Evolutionary conservation across 2,329 filamentous ascomycete genomes (phyloP).

Genomic region (Septoria petroselini): DNA sequence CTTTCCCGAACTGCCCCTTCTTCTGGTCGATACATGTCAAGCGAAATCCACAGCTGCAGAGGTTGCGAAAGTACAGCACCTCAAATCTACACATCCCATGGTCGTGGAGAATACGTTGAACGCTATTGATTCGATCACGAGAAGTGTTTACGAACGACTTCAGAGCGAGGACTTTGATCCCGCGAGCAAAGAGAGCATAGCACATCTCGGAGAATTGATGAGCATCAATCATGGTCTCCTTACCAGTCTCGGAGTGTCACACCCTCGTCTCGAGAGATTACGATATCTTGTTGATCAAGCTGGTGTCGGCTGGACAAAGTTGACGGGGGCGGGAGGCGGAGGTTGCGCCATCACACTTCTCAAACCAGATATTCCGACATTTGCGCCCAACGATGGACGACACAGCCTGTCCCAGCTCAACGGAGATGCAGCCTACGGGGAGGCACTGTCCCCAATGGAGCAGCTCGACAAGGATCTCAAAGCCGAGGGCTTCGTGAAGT

Average conservation of each 20-base stretch:
- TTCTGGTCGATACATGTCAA: constrained; percentile 86
- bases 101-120: constrained; percentile 79
- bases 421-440: constrained; percentile 15
- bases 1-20: constrained; percentile 86
- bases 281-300: constrained; percentile 86
- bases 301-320: constrained; percentile 92
- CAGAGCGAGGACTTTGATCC: constrained; percentile 63
- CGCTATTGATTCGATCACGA: constrained; percentile 73
- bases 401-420: constrained; percentile 15
- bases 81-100: constrained; percentile 69
- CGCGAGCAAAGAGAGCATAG: constrained; percentile 60
- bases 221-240: constrained; percentile 90
- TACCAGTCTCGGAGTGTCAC: constrained; percentile 87
- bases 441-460: constrained; percentile 43
- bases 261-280: constrained; percentile 87
- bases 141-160: constrained; percentile 56
- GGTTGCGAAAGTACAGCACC: constrained; percentile 76
- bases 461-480: constrained; percentile 61
- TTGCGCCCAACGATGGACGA: neutral
- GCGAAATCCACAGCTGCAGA: constrained; percentile 80
- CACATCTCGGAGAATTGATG: constrained; percentile 80
- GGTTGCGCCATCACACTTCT: constrained; percentile 93
- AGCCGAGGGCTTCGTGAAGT: constrained; percentile 69
- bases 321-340: constrained; percentile 92
- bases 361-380: constrained; percentile 53